Base-by-base conservation (phyloP, 2,329 filamentous ascomycete species). In the Ciborinia camelliae region DNA sequence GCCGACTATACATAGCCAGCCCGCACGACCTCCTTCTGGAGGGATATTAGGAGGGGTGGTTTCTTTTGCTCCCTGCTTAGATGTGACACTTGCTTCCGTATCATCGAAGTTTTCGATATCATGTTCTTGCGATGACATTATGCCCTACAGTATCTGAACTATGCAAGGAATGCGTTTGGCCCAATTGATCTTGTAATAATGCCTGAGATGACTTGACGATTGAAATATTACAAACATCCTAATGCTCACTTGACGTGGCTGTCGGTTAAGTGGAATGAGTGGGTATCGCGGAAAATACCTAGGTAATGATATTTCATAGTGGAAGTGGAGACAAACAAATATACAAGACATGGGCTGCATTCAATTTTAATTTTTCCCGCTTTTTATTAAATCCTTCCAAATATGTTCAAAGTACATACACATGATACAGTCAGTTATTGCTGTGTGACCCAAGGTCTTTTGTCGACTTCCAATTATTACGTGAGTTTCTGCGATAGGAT, bases 271-370 rank as follows among this genome's bases (percentile, higher is more conserved):
- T 41, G 52, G 52, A 30, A 28, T 28, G 28, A 26, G 54, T 58
- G 28, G 41, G 47, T 58, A 58, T 35, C 35, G 28, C 54, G 41
- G 41, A 47, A 35, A n/a, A n/a, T n/a, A n/a, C n/a, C n/a, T n/a
- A n/a, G 28, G 15, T n/a, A 12, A 18, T 9, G 20, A 47, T 35
- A 3, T 4, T 58, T 35, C 28, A 12, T 4, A 2, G 8, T 47
- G 28, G 1, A 26, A 35, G 20, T 35, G 54, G 54, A 18, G 39
- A 45, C 2, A 2, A 3, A 7, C 6, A 47, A 32, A 58, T 14
- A 5, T 1, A 47, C 3, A 10, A 35, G 12, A 18, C 2, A 8
- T 35, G 26, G 26, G 12, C n/a, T 18, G n/a, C 28, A 47, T 10
- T 26, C 35, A 26, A 47, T 26, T 35, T 7, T 47, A 23, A 2